Base-by-base conservation (phyloP, 169 alveolate species). In the Besnoitia besnoiti region DNA sequence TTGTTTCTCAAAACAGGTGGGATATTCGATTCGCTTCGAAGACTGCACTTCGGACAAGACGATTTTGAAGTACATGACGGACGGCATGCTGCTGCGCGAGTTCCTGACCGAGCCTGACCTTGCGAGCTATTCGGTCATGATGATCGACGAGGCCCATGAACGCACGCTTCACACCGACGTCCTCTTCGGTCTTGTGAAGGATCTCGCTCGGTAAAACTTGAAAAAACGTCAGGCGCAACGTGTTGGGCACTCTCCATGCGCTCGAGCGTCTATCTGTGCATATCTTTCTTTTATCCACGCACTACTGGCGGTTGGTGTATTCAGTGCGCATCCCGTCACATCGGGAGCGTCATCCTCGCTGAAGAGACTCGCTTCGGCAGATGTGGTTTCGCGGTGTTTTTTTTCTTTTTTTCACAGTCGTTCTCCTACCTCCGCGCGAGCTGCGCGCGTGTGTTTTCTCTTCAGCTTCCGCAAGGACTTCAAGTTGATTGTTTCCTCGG, bases 101-200 rank as follows among this genome's bases (percentile, higher is more conserved):
- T 97, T 99, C 93, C 92, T 98, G 96, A 95, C 98, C 35, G 99
- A 99, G 89, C 99, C 99, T 10, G 97, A 97, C 77, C 95, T 99
- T 77, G 95, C 95, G 40, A 96, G 96, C 55, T 99, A 99, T 96
- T 97, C 99, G 0, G 99, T 98, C 37, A 91, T 99, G 85, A 98
- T 99, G 95, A 97, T 99, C 42, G 99, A 99, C 97, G 99, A 99
- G 96, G 99, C 99, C 27, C 99, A 99, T 95, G 99, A 99, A 96
- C 98, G 99, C 94, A 99, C 99, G 21, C 97, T 99, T 42, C 99
- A 98, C 93, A 99, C 99, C 16, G 99, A 99, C 97, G 98, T 99
- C 37, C 97, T 99, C 85, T 98, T 99, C 93, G 99, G 99, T 0
- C 96, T 99, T 79, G 97, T 98, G 46, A 99, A 99, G 95, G 99